phyloP scores from a whole-genome alignment of 2,329 filamentous ascomycete species.

The Metarhizium brunneum region DNA sequence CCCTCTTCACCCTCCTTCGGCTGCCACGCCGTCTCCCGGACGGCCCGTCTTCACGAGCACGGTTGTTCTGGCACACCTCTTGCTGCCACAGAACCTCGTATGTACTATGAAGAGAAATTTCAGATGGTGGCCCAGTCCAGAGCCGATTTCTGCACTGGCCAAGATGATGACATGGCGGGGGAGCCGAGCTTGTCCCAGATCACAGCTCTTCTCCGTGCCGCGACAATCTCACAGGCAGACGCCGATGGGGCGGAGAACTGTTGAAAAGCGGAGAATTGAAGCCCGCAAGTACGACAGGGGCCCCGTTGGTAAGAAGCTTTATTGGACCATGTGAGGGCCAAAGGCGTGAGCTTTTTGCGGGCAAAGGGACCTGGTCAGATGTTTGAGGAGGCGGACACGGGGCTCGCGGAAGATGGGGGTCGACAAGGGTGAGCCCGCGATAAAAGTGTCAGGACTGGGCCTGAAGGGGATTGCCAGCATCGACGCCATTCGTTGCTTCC shows the following conservation, averaged over 20 bases:
- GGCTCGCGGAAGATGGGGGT: neutral
- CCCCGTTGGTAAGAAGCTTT: slow-evolving; percentile 4
- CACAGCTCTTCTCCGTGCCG: neutral
- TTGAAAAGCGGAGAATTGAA: slow-evolving; percentile 2
- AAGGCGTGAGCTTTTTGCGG: neutral
- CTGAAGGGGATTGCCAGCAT: neutral
- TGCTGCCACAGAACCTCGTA: neutral
- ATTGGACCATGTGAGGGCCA: slow-evolving; percentile 2
- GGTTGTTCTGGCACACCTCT: neutral
- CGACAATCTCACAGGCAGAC: neutral
- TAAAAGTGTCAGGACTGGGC: neutral
- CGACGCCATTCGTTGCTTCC: neutral
- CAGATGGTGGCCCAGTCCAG: neutral
- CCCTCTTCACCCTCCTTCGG: slow-evolving; percentile 2
- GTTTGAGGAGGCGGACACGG: neutral
- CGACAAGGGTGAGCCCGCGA: neutral
- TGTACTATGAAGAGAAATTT: neutral
- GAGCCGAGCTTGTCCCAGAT: slow-evolving; percentile 3
- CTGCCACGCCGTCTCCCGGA: slow-evolving; percentile 4
- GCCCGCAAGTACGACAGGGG: neutral
- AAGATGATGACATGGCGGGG: neutral
- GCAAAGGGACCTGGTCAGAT: neutral
- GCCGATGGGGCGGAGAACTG: neutral
- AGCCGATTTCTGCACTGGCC: neutral
- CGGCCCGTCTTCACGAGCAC: slow-evolving; percentile 6